These are phyloP conservation scores for Umbelopsis sp. DNA, from an alignment of 371 early-diverging fungal genomes.

Conservation along the genomic window DNA sequence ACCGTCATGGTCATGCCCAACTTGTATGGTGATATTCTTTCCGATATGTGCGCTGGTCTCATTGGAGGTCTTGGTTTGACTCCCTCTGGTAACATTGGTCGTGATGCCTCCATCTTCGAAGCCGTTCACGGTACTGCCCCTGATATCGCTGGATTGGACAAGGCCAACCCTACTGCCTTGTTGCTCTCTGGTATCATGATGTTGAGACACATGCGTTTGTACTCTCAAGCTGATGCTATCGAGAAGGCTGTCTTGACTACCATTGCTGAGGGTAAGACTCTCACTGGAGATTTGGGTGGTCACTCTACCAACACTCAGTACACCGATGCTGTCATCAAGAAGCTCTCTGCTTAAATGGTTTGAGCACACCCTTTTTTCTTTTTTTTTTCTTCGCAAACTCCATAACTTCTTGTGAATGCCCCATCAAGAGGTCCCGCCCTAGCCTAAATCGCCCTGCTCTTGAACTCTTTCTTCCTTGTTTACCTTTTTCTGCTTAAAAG, in stretches of 20 bases:
- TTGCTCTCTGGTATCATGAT: slow-evolving; percentile 95
- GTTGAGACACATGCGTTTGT: slow-evolving; percentile 95
- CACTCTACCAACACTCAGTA: slow-evolving; percentile 90
- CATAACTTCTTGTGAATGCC: background rate
- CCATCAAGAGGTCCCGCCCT: background rate
- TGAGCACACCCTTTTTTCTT: too few relatives aligned
- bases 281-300: slow-evolving; percentile 96
- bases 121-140: slow-evolving; percentile 98
- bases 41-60: slow-evolving; percentile 97
- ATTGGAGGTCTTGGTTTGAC: slow-evolving; percentile 98
- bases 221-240: slow-evolving; percentile 78
- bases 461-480: background rate
- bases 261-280: slow-evolving; percentile 89
- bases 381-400: background rate
- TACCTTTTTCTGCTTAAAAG: slow-evolving; percentile 4
- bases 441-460: slow-evolving; percentile 7
- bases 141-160: slow-evolving; percentile 89
- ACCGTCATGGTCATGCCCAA: slow-evolving; percentile 99
- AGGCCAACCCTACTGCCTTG: slow-evolving; percentile 95
- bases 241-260: slow-evolving; percentile 91
- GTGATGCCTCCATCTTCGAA: slow-evolving; percentile 96
- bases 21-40: slow-evolving; percentile 98
- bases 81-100: slow-evolving; percentile 98
- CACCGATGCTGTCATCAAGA: slow-evolving; percentile 86
- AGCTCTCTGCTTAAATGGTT: slow-evolving; percentile 38